A percentile compares a stretch with the other conserved stretches of the same genome.
Conservation (phyloP, 106 monocot genomes). For the Phalaenopsis aphrodite region DNA sequence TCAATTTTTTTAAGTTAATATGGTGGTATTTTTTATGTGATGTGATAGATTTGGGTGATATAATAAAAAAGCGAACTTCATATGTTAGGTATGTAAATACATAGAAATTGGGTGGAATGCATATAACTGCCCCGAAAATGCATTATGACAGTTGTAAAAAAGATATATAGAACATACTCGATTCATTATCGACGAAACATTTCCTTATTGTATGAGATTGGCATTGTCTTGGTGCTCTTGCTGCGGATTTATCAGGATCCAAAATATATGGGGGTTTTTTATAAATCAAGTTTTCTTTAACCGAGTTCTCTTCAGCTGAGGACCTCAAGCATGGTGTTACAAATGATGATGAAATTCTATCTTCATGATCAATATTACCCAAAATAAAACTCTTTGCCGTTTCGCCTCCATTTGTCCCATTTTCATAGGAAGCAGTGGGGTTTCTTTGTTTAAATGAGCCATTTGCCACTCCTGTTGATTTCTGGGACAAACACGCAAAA, state of each 20-base stretch:
- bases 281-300: conserved; percentile 35
- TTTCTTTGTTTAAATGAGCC: conserved; percentile 12
- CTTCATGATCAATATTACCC: conserved; percentile 13
- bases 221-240: conserved; percentile 28
- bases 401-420: conserved; percentile 10
- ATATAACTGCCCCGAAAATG: too few relatives aligned
- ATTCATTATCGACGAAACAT: conserved; percentile 22
- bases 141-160: background rate
- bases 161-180: conserved; percentile 24
- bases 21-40: too few relatives aligned
- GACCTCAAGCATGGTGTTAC: conserved; percentile 16
- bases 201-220: conserved; percentile 20
- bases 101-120: too few relatives aligned
- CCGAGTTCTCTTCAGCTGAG: conserved; percentile 26
- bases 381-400: conserved; percentile 11
- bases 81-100: too few relatives aligned
- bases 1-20: too few relatives aligned
- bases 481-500: conserved; percentile 3
- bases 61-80: too few relatives aligned
- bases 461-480: conserved; percentile 8
- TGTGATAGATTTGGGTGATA: too few relatives aligned
- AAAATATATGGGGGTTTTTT: conserved; percentile 72
- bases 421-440: conserved; percentile 5
- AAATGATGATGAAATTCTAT: conserved; percentile 13
- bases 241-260: conserved; percentile 32